A percentile compares a stretch with the other conserved stretches of the same genome.
phyloP scores from a whole-genome alignment of 306 rosid genomes.

The Prunus davidiana region DNA sequence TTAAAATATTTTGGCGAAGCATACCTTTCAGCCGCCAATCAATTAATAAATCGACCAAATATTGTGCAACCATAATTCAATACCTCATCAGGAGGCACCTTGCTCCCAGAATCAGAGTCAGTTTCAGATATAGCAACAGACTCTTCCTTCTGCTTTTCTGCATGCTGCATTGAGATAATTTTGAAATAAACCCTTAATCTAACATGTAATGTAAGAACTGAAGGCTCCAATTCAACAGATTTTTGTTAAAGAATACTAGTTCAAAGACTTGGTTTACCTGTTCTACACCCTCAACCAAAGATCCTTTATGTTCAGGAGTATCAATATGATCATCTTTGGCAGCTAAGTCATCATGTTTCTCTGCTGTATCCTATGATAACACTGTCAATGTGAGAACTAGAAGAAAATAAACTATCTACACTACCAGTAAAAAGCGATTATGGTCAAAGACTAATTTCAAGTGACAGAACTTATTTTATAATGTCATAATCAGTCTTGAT shows the following conservation, averaged over 20 bases:
- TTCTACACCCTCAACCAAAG: constrained; percentile 40
- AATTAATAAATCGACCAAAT: constrained; percentile 11
- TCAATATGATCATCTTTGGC: constrained; percentile 38
- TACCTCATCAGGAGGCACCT: constrained; percentile 50
- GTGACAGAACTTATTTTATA: not conserved
- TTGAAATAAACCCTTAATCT: not conserved
- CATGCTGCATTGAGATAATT: constrained; percentile 35
- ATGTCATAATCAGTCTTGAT: not conserved
- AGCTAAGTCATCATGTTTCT: constrained; percentile 24
- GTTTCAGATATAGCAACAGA: constrained; percentile 43
- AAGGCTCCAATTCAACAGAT: constrained; percentile 14
- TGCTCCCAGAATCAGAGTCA: constrained; percentile 34
- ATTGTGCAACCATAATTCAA: constrained; percentile 22
- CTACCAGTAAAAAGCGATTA: not conserved
- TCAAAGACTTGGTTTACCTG: constrained; percentile 38
- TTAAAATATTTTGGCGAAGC: not conserved
- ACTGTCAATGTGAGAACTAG: constrained; percentile 31
- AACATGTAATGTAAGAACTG: constrained; percentile 9
- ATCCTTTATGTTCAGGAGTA: constrained; percentile 35
- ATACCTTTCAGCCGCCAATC: not conserved
- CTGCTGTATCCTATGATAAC: constrained; percentile 51
- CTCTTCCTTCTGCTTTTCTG: constrained; percentile 42
- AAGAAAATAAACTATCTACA: constrained; percentile 24
- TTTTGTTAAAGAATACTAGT: constrained; percentile 5
- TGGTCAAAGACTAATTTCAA: constrained; percentile 12